Evolutionary conservation across 176 grass and related monocot species (phyloP).

Genomic region (Alopecurus myosuroides): DNA sequence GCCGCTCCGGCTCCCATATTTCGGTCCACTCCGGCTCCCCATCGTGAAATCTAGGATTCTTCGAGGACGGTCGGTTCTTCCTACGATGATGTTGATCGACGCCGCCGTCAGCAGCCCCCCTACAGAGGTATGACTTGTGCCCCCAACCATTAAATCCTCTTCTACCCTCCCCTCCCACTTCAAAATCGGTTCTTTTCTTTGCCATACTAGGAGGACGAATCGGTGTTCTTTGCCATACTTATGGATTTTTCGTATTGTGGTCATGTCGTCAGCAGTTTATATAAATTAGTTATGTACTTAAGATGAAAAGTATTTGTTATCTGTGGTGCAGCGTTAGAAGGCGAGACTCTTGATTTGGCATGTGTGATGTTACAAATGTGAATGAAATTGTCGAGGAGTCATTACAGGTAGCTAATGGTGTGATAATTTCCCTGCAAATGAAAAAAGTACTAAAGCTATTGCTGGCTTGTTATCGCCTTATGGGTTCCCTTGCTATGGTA

Average conservation of each 20-base stretch:
- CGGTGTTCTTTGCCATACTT: too few relatives aligned
- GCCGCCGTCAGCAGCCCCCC: too few relatives aligned
- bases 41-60: too few relatives aligned
- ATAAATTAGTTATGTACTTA: neutral
- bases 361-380: conserved; percentile 96
- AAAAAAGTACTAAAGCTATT: neutral
- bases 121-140: too few relatives aligned
- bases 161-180: too few relatives aligned
- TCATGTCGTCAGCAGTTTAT: neutral
- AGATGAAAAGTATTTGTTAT: conserved; percentile 18
- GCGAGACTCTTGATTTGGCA: conserved; percentile 94
- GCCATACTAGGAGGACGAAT: too few relatives aligned
- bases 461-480: neutral
- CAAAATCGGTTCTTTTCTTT: too few relatives aligned
- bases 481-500: neutral
- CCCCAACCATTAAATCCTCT: too few relatives aligned
- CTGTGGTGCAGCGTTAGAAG: conserved; percentile 80
- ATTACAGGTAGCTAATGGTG: conserved; percentile 30
- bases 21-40: too few relatives aligned
- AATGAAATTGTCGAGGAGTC: conserved; percentile 98
- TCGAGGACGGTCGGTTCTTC: too few relatives aligned
- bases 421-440: neutral
- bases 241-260: neutral
- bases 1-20: too few relatives aligned
- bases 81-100: too few relatives aligned